Evolutionary conservation across 176 grass and related monocot genomes (phyloP).

Genomic region (Coix lacrymajobi): DNA sequence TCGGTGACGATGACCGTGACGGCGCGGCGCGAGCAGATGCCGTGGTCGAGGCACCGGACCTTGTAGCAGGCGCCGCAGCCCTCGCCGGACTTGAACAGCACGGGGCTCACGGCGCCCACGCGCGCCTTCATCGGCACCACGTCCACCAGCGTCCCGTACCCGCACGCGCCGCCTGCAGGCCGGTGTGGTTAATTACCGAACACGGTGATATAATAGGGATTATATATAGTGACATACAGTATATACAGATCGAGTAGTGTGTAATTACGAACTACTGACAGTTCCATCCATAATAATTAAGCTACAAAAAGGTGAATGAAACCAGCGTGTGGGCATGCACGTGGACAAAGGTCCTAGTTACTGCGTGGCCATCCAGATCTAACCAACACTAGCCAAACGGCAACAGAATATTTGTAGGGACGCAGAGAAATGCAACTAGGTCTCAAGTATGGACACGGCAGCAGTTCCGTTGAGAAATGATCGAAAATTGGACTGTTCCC

Average conservation of each 20-base stretch:
- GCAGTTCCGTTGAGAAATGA: background rate
- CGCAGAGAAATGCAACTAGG: background rate
- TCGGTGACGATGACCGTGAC: constrained; percentile 94
- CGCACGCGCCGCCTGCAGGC: constrained; percentile 72
- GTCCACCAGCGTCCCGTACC: constrained; percentile 93
- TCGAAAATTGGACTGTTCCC: background rate
- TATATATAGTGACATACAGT: background rate
- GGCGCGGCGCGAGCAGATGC: constrained; percentile 80
- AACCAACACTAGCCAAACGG: background rate
- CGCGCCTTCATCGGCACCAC: constrained; percentile 79
- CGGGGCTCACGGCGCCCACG: constrained; percentile 89
- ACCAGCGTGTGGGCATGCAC: background rate
- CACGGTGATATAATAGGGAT: background rate
- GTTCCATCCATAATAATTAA: background rate
- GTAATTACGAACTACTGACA: too few species aligned
- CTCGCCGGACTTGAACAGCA: constrained; percentile 86
- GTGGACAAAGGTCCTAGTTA: background rate
- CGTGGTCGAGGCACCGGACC: constrained; percentile 66
- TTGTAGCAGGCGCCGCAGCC: constrained; percentile 98
- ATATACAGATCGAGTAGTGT: background rate
- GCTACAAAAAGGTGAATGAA: background rate
- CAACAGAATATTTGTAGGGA: background rate
- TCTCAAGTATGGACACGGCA: constrained; percentile 10
- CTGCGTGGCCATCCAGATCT: constrained; percentile 12
- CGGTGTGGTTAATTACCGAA: background rate